Percentiles rank a stretch among this genome's conserved stretches.
Evolutionary conservation across 2,329 filamentous ascomycete genomes (phyloP).

Genomic region (Sarocladium oryzae): DNA sequence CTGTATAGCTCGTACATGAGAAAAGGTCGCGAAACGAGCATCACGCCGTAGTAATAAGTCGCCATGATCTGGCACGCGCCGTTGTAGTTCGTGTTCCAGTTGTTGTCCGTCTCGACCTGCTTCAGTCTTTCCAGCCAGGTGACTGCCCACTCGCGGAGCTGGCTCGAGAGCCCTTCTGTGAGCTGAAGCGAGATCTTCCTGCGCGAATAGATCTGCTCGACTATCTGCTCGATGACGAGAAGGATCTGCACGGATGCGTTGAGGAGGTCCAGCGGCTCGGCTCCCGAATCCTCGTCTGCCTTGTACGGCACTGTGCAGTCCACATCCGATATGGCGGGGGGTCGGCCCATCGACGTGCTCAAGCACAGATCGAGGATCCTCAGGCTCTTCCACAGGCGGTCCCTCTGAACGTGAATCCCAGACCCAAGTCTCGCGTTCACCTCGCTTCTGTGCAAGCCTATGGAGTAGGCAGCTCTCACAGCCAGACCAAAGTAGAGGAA

Average conservation of each 20-base stretch:
- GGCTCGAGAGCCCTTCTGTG: slow-evolving; percentile 46
- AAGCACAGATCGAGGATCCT: slow-evolving; percentile 46
- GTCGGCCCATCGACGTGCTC: slow-evolving; percentile 47
- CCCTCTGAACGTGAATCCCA: slow-evolving; percentile 35
- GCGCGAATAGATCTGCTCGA: slow-evolving; percentile 46
- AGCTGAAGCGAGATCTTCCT: slow-evolving; percentile 46
- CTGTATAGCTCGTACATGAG: slow-evolving; percentile 48
- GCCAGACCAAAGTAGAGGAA: slow-evolving; percentile 50
- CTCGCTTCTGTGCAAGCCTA: slow-evolving; percentile 47
- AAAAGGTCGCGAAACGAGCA: slow-evolving; percentile 48
- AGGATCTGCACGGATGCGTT: slow-evolving; percentile 48
- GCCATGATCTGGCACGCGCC: slow-evolving; percentile 46
- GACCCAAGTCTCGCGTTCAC: slow-evolving; percentile 46
- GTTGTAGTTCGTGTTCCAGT: slow-evolving; percentile 21
- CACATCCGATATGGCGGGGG: slow-evolving; percentile 45
- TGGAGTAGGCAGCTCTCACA: slow-evolving; percentile 44
- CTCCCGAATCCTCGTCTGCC: slow-evolving; percentile 25
- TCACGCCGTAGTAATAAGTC: slow-evolving; percentile 52
- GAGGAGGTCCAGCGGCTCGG: slow-evolving; percentile 38
- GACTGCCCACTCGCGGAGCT: slow-evolving; percentile 44
- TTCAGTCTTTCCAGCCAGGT: slow-evolving; percentile 42
- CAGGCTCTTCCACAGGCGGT: slow-evolving; percentile 48
- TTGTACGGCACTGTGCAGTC: slow-evolving; percentile 48
- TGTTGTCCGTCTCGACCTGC: slow-evolving; percentile 21
- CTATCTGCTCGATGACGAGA: slow-evolving; percentile 42